A percentile compares a stretch with the other conserved stretches of the same genome.
Evolutionary conservation across 148 eudicot species (phyloP).

Genomic region (Cornus suecica): DNA sequence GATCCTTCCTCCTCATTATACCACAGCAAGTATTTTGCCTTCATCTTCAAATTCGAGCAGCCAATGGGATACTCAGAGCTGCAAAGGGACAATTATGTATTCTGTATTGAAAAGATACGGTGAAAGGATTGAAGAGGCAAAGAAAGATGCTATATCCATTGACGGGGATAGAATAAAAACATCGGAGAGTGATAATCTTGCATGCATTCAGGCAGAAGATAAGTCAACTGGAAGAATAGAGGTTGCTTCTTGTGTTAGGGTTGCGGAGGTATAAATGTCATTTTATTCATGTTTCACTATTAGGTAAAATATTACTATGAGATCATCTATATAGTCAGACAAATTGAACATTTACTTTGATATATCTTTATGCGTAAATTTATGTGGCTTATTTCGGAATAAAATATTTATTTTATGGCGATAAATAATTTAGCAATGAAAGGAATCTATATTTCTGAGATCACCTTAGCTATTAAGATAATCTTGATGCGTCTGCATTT

Average conservation of each 20-base stretch:
- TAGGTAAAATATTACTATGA: not conserved
- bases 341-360: not conserved
- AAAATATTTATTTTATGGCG: not conserved
- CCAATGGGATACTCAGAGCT: slow-evolving; percentile 42
- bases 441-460: too few species aligned
- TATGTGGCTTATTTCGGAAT: not conserved
- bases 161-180: slow-evolving; percentile 67
- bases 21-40: slow-evolving; percentile 67
- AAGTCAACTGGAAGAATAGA: slow-evolving; percentile 63
- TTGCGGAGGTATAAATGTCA: slow-evolving; percentile 56
- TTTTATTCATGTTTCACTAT: slow-evolving; percentile 5
- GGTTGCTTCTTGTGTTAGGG: slow-evolving; percentile 81
- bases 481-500: too few species aligned
- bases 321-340: not conserved
- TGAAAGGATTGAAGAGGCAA: slow-evolving; percentile 37
- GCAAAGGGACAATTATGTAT: slow-evolving; percentile 50
- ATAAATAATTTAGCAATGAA: not conserved
- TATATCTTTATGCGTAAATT: too few species aligned
- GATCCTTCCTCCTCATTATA: slow-evolving; percentile 88
- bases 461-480: too few species aligned
- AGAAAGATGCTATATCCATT: slow-evolving; percentile 40
- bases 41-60: slow-evolving; percentile 35
- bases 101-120: slow-evolving; percentile 50
- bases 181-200: slow-evolving; percentile 46
- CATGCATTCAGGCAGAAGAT: slow-evolving; percentile 79